A percentile compares a stretch with the other conserved stretches of the same genome.
Evolutionary conservation across 2,329 filamentous ascomycete genomes (phyloP).

Genomic region (Cyphellophora attinorum): DNA sequence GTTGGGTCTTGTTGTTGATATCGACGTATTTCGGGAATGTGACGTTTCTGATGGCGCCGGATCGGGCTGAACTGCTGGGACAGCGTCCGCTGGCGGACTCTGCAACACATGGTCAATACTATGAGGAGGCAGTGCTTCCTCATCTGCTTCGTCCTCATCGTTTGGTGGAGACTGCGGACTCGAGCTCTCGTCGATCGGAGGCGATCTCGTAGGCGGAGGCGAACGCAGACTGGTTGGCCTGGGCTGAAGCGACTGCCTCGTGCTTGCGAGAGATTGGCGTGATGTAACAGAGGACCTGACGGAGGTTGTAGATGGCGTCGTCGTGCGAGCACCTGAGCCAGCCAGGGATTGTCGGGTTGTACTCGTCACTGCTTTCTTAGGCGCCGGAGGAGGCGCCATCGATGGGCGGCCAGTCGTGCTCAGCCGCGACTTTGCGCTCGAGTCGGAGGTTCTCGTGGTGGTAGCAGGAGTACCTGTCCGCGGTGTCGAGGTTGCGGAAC

Average conservation of each 20-base stretch:
- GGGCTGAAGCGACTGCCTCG: neutral
- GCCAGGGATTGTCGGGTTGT: constrained; percentile 10
- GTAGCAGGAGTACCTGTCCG: constrained; percentile 58
- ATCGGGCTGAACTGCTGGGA: neutral
- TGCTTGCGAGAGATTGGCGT: neutral
- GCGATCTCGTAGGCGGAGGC: neutral
- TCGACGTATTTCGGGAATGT: neutral
- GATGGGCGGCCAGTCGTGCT: constrained; percentile 50
- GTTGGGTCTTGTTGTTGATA: neutral
- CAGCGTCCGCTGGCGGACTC: neutral
- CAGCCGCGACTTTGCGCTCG: constrained; percentile 43
- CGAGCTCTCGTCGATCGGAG: neutral
- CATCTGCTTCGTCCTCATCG: constrained; percentile 1
- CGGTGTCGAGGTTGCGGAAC: constrained; percentile 49
- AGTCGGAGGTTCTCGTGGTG: constrained; percentile 31
- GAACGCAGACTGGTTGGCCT: neutral
- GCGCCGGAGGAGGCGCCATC: constrained; percentile 54
- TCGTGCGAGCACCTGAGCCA: constrained; percentile 9
- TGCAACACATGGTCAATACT: neutral
- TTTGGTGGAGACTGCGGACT: constrained; percentile 6
- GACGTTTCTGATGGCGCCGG: neutral
- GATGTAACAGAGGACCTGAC: constrained; percentile 23
- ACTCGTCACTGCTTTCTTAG: constrained; percentile 5
- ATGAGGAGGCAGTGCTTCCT: neutral
- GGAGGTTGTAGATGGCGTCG: constrained; percentile 24